Base-by-base conservation (phyloP, 305 asterid genomes). In the Fraxinus nigra region DNA sequence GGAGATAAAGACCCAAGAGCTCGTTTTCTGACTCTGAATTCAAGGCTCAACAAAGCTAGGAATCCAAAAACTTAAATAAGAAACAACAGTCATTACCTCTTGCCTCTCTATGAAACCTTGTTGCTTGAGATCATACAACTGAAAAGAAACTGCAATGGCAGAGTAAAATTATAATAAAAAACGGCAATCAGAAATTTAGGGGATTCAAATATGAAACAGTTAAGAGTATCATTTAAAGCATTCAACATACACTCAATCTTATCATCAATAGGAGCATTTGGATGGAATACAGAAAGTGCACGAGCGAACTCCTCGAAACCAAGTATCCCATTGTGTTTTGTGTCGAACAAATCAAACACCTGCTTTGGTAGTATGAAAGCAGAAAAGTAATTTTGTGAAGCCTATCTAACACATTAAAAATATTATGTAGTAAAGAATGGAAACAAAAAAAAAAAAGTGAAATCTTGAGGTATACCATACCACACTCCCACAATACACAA, bases 231-330 rank as follows among this genome's bases (percentile, higher is more conserved):
- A 14, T 26, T 81, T 78, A 69, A 69, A 30, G 75, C 40, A 73
- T 22, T 72, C 48, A 59, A 75, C 90, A 3, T 90, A 96, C 99
- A 96, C 85, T 94, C 98, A 75, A 94, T 96, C 93, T 96, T 96
- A 79, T 92, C 98, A 88, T 93, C 98, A 81, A 94, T 90, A 75
- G 98, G 98, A 78, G 99, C 98, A 87, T 94, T 91, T 80, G 99
- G 99, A 87, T 96, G 99, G 92, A 96, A 96, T 37, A 96, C 99
- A 69, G 99, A 96, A 79, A 96, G 97, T 16, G 99, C 99, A 77
- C 97, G 97, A 37, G 98, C 98, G 54, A 96, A 96, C 87, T 96
- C 99, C 91, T 96, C 99, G 76, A 96, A 96, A 72, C 98, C 99
- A 82, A 96, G 96, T 80, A 94, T 92, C 76, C 99, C 99, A 87